Base-by-base conservation (phyloP, 306 rosid species). In the Adenanthera pavonina region DNA sequence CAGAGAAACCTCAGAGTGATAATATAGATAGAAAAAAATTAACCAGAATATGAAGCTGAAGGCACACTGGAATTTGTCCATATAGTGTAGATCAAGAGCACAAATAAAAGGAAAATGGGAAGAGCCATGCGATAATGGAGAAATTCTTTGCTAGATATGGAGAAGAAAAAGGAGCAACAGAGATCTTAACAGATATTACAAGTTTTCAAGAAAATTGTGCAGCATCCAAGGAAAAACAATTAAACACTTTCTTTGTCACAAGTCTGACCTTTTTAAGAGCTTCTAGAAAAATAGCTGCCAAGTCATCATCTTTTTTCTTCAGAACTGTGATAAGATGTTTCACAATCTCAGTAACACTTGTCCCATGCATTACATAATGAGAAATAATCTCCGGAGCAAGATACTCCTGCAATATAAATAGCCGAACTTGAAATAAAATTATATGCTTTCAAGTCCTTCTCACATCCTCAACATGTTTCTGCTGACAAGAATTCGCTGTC, bases 321-420 rank as follows among this genome's bases (percentile, higher is more conserved):
- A 95, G 82, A 77, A 70, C 83, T 46, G 91, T 86, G 81, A 95
- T 92, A 61, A 95, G 87, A 88, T 89, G 75, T 83, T 92, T 95
- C 79, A 95, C 87, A 79, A 92, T 89, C 77, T 92, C 96, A 8
- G 92, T 82, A 73, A 90, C 93, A 80, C 88, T 84, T 74, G 92
- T 53, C 78, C 98, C 99, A 74, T 95, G 96, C 91, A 90, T 89
- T 65, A 89, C 91, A 79, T 85, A 92, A 84, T 89, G 94, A 78
- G 98, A 95, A 81, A 93, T 84, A 77, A 95, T 90, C 82, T 89
- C 97, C 16, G 98, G 85, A 83, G 93, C 97, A 78, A 93, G 98
- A 84, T 86, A 92, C 51, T 89, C 98, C 99, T 93, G 91, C 91
- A 89, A 61, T 54, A 62, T 65, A 57, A 52, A 82, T 54, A 70